Percentiles rank a stretch among this genome's conserved stretches.
Evolutionary conservation across 352 stramenopile species (phyloP).

Genomic region (Phytophthora foliorum): DNA sequence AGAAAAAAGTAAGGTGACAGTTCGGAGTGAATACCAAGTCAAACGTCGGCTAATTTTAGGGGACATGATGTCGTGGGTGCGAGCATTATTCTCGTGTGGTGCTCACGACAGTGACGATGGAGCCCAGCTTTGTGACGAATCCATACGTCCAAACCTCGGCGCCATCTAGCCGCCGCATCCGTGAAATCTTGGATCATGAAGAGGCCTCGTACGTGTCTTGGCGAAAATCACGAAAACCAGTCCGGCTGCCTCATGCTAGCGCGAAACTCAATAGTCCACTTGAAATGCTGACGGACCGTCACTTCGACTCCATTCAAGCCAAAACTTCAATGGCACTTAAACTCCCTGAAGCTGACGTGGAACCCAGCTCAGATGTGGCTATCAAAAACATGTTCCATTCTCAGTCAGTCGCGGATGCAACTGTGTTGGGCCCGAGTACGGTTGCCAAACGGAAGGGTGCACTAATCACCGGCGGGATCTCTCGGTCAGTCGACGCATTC

Average conservation of each 20-base stretch:
- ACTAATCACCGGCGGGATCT: constrained; percentile 1
- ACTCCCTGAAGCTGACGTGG: background rate
- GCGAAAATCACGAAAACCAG: constrained; percentile 47
- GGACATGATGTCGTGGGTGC: background rate
- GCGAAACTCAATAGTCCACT: constrained; percentile 61
- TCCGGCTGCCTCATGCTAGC: constrained; percentile 57
- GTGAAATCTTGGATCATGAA: constrained; percentile 60
- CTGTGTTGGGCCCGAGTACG: background rate
- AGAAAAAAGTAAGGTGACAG: background rate
- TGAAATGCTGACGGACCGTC: constrained; percentile 1
- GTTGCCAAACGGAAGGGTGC: constrained; percentile 14
- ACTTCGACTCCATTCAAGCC: constrained; percentile 10
- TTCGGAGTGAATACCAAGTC: background rate
- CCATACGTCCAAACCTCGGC: constrained; percentile 56
- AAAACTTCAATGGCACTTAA: constrained; percentile 6
- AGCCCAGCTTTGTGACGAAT: constrained; percentile 62
- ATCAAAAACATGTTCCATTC: constrained; percentile 1
- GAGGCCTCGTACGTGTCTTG: constrained; percentile 58
- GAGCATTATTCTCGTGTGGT: background rate
- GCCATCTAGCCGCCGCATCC: constrained; percentile 53
- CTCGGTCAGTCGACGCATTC: constrained; percentile 11
- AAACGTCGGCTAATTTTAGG: constrained; percentile 23
- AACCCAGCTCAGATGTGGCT: constrained; percentile 1
- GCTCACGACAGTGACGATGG: constrained; percentile 37
- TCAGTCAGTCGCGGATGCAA: background rate